These are phyloP conservation scores for Rhynchospora tenuis DNA, from an alignment of 176 grass and related monocot genomes.

Conservation along the genomic window DNA sequence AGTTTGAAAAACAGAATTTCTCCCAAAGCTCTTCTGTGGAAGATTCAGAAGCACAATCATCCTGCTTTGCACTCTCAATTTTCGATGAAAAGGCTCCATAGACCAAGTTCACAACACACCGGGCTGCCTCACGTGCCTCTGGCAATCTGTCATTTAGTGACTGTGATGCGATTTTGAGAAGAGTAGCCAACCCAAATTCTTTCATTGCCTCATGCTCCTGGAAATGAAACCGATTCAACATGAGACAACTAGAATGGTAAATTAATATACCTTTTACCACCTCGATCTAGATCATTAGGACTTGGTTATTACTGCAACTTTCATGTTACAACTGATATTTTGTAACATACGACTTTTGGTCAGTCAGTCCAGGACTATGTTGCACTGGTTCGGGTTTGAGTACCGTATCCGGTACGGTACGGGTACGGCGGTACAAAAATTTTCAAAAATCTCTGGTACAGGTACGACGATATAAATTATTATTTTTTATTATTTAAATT, in stretches of 20 bases:
- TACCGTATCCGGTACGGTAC: no score
- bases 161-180: slow-evolving; percentile 65
- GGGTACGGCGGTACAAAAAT: no score
- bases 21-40: slow-evolving; percentile 46
- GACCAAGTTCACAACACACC: slow-evolving; percentile 48
- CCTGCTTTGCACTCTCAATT: background rate
- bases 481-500: no score
- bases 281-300: no score
- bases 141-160: slow-evolving; percentile 86
- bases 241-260: background rate
- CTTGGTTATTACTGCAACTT: background rate
- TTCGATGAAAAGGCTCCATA: slow-evolving; percentile 47
- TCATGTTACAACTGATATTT: background rate
- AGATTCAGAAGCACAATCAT: background rate
- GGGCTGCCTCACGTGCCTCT: slow-evolving; percentile 78
- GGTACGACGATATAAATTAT: no score
- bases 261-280: background rate
- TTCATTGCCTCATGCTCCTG: slow-evolving; percentile 52
- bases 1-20: slow-evolving; percentile 67
- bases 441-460: no score
- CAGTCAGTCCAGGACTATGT: no score
- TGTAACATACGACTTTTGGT: background rate
- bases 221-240: background rate
- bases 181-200: slow-evolving; percentile 58
- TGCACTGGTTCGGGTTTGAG: no score